Evolutionary conservation across 1,284 basidiomycete genomes (phyloP).

Genomic region (Fomes fomentarius): DNA sequence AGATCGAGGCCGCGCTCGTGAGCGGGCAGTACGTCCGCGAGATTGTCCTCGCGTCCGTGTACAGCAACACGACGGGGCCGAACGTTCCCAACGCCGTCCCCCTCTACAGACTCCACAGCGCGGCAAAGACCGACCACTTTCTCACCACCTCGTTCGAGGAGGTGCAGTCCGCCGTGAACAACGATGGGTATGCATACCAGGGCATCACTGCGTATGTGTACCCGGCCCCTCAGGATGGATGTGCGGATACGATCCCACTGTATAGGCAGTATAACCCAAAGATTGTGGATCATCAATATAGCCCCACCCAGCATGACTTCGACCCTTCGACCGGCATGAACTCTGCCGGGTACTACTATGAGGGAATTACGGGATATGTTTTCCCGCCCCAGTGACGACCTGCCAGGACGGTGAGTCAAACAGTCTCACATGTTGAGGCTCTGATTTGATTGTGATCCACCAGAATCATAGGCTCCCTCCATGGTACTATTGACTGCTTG

Average conservation of each 20-base stretch:
- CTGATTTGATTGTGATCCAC: no score
- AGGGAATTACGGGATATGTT: not conserved
- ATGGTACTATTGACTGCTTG: no score
- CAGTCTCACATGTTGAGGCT: no score
- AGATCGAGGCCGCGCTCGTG: conserved; percentile 3
- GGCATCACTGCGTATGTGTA: conserved; percentile 3
- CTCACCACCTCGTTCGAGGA: conserved; percentile 4
- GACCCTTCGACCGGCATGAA: not conserved
- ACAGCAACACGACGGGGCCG: conserved; percentile 2
- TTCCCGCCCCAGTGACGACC: not conserved
- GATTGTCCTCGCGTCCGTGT: conserved; percentile 1
- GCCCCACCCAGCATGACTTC: not conserved
- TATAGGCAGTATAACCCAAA: conserved; percentile 4
- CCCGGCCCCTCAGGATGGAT: not conserved
- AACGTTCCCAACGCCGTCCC: conserved; percentile 1
- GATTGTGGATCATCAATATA: not conserved
- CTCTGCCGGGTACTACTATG: conserved; percentile 4
- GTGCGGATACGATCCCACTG: conserved; percentile 1
- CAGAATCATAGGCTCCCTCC: no score
- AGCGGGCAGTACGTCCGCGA: not conserved
- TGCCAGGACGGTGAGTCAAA: no score
- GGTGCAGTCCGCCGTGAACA: not conserved
- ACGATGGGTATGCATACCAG: not conserved
- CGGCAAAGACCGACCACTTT: not conserved
- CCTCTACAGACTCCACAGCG: conserved; percentile 2